A percentile compares a stretch with the other conserved stretches of the same genome.
Evolutionary conservation across 2,329 filamentous ascomycete genomes (phyloP).

Genomic region (Pleomassaria siparia): DNA sequence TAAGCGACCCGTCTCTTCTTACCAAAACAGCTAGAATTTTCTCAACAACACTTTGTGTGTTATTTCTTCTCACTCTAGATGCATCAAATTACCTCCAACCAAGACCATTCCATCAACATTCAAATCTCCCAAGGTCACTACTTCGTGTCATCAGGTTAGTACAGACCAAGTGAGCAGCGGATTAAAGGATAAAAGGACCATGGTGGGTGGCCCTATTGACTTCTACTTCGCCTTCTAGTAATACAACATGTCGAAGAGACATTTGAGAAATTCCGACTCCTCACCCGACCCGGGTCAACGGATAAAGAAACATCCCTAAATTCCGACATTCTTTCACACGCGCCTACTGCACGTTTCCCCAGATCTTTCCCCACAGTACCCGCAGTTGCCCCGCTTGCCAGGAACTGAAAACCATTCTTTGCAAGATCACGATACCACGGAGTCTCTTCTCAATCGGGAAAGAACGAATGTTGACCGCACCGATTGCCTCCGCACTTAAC

Average conservation of each 20-base stretch:
- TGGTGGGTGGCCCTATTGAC: no score
- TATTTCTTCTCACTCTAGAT: no score
- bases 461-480: background rate
- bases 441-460: constrained; percentile 4
- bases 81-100: no score
- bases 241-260: no score
- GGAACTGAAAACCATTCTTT: background rate
- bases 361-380: background rate
- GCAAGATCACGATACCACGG: constrained; percentile 4
- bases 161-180: no score
- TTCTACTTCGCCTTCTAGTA: no score
- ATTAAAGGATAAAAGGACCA: no score
- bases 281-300: background rate
- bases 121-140: background rate
- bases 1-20: background rate
- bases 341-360: background rate
- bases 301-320: background rate
- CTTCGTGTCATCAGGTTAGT: background rate
- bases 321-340: background rate
- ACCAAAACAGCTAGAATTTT: background rate
- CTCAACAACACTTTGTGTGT: no score
- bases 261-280: background rate
- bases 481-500: background rate
- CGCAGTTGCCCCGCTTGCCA: background rate
- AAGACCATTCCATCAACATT: no score